Evolutionary conservation across 1,284 basidiomycete species (phyloP).

Genomic region (Microbotryum silenes-acaulis): DNA sequence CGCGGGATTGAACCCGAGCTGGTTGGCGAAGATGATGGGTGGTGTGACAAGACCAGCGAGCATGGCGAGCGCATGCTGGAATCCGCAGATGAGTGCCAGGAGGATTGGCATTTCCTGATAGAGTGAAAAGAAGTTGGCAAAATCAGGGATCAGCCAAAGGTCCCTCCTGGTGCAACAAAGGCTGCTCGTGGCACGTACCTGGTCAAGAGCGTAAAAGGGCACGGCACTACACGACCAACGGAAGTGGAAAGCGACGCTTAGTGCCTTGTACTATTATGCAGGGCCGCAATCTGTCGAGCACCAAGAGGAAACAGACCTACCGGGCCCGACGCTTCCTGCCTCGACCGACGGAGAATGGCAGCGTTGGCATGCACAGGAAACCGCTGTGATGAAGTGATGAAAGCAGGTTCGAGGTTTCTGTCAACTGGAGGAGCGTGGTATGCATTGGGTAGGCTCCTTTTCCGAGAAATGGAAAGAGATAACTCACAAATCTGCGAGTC

Average conservation of each 20-base stretch:
- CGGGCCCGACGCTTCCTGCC: background rate
- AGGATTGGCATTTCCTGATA: slow-evolving; percentile 54
- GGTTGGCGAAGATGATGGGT: slow-evolving; percentile 67
- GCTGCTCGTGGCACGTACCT: slow-evolving; percentile 16
- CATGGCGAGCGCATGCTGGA: slow-evolving; percentile 56
- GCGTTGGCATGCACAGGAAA: slow-evolving; percentile 27
- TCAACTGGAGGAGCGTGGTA: too few relatives aligned
- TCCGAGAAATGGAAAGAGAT: too few relatives aligned
- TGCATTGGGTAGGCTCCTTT: too few relatives aligned
- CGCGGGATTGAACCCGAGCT: slow-evolving; percentile 36
- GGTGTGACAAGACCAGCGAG: slow-evolving; percentile 48
- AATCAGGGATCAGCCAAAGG: too few relatives aligned
- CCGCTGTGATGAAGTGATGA: background rate
- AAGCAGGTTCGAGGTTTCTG: too few relatives aligned
- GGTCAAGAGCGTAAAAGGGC: slow-evolving; percentile 65
- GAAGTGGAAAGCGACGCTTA: background rate
- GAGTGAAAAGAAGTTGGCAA: too few relatives aligned
- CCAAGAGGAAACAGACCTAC: slow-evolving; percentile 52
- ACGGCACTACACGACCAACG: slow-evolving; percentile 43
- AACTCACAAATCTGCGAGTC: too few relatives aligned
- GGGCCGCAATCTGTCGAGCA: slow-evolving; percentile 47
- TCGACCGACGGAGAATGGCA: slow-evolving; percentile 2
- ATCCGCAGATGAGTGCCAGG: slow-evolving; percentile 58
- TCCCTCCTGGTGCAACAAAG: too few relatives aligned
- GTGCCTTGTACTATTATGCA: slow-evolving; percentile 9